Evolutionary conservation across 179 eudicot genomes (phyloP), one percentile per base, ranked within the genome.

Genomic region (Beta corolliflora): DNA sequence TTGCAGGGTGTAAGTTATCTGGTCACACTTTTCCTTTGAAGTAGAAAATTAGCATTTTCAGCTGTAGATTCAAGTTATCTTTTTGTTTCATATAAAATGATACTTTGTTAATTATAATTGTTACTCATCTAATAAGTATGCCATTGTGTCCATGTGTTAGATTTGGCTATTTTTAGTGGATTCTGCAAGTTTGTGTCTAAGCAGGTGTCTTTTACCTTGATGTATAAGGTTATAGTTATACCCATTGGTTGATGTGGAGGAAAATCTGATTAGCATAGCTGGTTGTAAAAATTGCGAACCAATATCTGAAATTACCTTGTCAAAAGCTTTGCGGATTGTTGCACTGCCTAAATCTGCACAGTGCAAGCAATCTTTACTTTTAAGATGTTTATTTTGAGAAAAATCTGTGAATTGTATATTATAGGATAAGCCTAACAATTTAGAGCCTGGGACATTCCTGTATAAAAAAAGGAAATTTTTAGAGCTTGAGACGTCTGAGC

Each of bases 1-100:
- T 80, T 96, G 72, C 99, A 96, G 83, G 88, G 76, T 88, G 99
- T 94, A 91, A 93, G 98, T 44, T 61, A 79, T 83, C 83, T 55
- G 29, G 21, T 58, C 61, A 75, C 84, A 79, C 48, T 74, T 31
- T 31, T 31, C 56, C 21, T 48, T 78, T 78, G 29, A 58, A 15
- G 48, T 73, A 50, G 54, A 52, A 45, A 12, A 56, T 44, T 74
- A 44, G 53, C 18, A 53, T 59, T 25, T 67, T 11, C 13, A 15
- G 6, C 19, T 59, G 61, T 8, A 7, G 3, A 45, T 15, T 65
- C 12, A n/a, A 10, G 21, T 45, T 44, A 45, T 25, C 12, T 3
- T 59, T 50, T 66, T 14, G 9, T 6, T 4, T 4, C 18, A 25
- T 6, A 12, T 52, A 63, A 9, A 41, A 44, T 64, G 66, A 48